Percentiles rank a stretch among this genome's conserved stretches.
Conservation (phyloP, 768 basidiomycete genomes). For the Tephrocybe rancida region DNA sequence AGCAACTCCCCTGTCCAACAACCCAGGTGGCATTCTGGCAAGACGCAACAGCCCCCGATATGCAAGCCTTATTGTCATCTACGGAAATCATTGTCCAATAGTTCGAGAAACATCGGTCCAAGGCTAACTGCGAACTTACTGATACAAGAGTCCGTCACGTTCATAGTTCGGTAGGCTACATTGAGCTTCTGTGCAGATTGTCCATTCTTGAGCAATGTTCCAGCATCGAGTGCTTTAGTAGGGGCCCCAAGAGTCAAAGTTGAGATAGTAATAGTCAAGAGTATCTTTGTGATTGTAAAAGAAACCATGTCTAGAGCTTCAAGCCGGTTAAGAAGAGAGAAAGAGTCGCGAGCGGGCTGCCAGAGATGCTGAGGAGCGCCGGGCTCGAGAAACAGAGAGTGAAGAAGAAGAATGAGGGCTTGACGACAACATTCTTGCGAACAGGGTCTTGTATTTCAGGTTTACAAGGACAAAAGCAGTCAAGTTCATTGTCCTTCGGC, state of each 20-base stretch:
- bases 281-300: slow-evolving; percentile 8
- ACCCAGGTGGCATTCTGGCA: slow-evolving; percentile 47
- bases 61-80: slow-evolving; percentile 50
- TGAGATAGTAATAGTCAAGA: slow-evolving; percentile 24
- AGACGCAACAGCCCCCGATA: slow-evolving; percentile 37
- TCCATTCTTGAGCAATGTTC: slow-evolving; percentile 49
- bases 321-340: slow-evolving; percentile 16
- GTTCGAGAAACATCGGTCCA: background rate
- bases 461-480: slow-evolving; percentile 15
- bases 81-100: background rate
- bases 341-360: slow-evolving; percentile 9
- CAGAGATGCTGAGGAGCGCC: slow-evolving; percentile 27
- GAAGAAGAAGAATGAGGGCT: slow-evolving; percentile 12
- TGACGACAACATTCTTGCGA: slow-evolving; percentile 8
- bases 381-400: slow-evolving; percentile 28
- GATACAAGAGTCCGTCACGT: slow-evolving; percentile 43
- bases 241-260: slow-evolving; percentile 29
- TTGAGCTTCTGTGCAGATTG: slow-evolving; percentile 55
- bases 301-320: slow-evolving; percentile 15
- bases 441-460: slow-evolving; percentile 1
- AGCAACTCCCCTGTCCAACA: slow-evolving; percentile 33
- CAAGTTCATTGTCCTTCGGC: slow-evolving; percentile 14
- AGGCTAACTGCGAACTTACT: slow-evolving; percentile 30
- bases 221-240: slow-evolving; percentile 36
- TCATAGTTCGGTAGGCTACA: slow-evolving; percentile 42